Conservation (phyloP, 129 eudicot species). For the Ambrosia trifida region DNA sequence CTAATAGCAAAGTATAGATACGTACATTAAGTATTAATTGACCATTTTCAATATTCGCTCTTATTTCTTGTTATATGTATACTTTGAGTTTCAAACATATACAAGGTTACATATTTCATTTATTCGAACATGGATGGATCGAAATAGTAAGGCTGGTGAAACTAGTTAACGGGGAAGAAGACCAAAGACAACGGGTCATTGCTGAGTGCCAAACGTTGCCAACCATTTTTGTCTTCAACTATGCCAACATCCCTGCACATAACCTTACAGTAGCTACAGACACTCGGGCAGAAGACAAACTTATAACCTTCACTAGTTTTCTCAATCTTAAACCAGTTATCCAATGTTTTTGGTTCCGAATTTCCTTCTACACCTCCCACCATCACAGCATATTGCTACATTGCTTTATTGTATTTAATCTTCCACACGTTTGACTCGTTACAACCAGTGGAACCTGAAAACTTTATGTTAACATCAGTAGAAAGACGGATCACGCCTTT, state of each 20-base stretch:
- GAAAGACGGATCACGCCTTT: conserved; percentile 33
- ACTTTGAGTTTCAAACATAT: too few relatives aligned
- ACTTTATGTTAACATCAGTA: conserved; percentile 36
- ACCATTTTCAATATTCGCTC: too few relatives aligned
- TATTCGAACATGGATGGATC: too few relatives aligned
- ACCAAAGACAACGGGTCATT: conserved; percentile 23
- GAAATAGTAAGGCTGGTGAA: neutral
- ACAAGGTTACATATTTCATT: too few relatives aligned
- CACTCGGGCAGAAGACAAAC: conserved; percentile 18
- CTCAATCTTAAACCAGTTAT: conserved; percentile 18
- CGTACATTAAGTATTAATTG: too few relatives aligned
- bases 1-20: too few relatives aligned
- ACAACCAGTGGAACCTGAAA: conserved; percentile 25
- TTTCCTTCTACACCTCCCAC: conserved; percentile 35
- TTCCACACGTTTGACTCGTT: conserved; percentile 30
- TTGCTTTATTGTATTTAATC: conserved; percentile 9
- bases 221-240: neutral
- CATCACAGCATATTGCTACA: conserved; percentile 22
- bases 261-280: conserved; percentile 33
- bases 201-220: conserved; percentile 22
- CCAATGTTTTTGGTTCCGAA: neutral
- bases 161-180: conserved; percentile 3
- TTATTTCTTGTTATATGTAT: too few relatives aligned
- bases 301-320: neutral
- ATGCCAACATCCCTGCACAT: conserved; percentile 20